phyloP scores from a whole-genome alignment of 2,329 filamentous ascomycete species.

The Trichoderma brevicompactum region DNA sequence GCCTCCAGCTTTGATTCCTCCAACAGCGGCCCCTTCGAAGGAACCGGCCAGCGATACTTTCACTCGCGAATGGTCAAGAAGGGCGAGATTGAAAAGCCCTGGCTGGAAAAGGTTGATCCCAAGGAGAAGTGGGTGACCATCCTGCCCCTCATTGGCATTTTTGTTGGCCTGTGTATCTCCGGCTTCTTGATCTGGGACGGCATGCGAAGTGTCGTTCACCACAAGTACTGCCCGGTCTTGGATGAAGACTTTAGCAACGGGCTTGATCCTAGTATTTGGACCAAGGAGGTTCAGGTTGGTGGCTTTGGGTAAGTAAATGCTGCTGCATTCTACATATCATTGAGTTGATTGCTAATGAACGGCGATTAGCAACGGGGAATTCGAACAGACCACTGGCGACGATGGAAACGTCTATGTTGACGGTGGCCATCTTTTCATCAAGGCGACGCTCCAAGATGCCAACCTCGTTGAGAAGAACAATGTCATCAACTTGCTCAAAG shows the following conservation, averaged over 20 bases:
- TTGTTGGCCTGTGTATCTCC: slow-evolving; percentile 68
- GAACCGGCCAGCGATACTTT: slow-evolving; percentile 63
- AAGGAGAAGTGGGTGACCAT: slow-evolving; percentile 88
- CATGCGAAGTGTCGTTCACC: slow-evolving; percentile 69
- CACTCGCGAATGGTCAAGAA: slow-evolving; percentile 74
- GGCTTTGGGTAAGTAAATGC: slow-evolving; percentile 69
- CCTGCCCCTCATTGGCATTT: slow-evolving; percentile 72
- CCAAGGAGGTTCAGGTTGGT: slow-evolving; percentile 73
- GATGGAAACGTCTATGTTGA: slow-evolving; percentile 77
- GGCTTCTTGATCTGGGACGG: slow-evolving; percentile 79
- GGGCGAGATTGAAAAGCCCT: slow-evolving; percentile 75
- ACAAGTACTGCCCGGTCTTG: slow-evolving; percentile 73
- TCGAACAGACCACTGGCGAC: slow-evolving; percentile 72
- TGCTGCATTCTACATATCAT: background rate
- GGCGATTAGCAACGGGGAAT: slow-evolving; percentile 71
- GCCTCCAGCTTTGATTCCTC: slow-evolving; percentile 54
- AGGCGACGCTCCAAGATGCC: slow-evolving; percentile 75
- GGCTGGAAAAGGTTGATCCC: slow-evolving; percentile 72
- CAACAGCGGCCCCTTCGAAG: slow-evolving; percentile 46
- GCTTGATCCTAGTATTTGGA: slow-evolving; percentile 67
- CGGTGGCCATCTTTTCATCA: slow-evolving; percentile 72
- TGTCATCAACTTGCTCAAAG: slow-evolving; percentile 67
- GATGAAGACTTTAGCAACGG: slow-evolving; percentile 67
- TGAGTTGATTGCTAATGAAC: slow-evolving; percentile 1
- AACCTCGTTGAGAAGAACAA: slow-evolving; percentile 67